Conservation (phyloP, 176 grass and related monocot genomes). For the Juncus effusus region DNA sequence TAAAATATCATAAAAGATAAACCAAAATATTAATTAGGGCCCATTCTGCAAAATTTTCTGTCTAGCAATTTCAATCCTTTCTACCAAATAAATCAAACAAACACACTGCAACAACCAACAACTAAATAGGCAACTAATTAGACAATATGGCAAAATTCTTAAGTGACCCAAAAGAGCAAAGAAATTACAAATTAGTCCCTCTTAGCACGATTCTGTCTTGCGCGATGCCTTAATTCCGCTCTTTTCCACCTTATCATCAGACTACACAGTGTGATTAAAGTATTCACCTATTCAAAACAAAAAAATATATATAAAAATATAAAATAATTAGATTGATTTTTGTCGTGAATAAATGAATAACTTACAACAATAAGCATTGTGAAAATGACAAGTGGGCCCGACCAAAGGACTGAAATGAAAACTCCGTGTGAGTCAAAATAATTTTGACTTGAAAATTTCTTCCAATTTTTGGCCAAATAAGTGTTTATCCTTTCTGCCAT, state of each 20-base stretch:
- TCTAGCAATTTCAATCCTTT: neutral
- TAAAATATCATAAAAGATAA: neutral
- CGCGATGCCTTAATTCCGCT: constrained; percentile 65
- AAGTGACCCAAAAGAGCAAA: constrained; percentile 5
- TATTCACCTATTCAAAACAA: constrained; percentile 58
- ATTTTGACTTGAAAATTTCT: constrained; percentile 84
- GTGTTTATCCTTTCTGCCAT: constrained; percentile 69
- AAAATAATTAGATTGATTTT: no score
- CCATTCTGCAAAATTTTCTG: constrained; percentile 28
- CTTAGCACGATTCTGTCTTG: constrained; percentile 47
- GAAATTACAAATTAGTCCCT: constrained; percentile 49
- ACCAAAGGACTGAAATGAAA: constrained; percentile 89
- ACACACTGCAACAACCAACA: constrained; percentile 9
- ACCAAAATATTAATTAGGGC: neutral
- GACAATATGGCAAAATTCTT: constrained; percentile 14
- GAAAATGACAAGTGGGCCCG: constrained; percentile 66
- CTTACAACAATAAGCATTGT: constrained; percentile 74
- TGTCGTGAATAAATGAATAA: constrained; percentile 3
- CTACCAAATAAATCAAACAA: constrained; percentile 4
- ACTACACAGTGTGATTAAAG: constrained; percentile 60
- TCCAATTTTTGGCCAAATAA: constrained; percentile 68
- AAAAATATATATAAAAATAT: neutral
- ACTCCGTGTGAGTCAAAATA: constrained; percentile 86
- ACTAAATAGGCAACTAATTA: neutral
- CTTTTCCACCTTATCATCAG: constrained; percentile 86